Evolutionary conservation across 2,329 filamentous ascomycete genomes (phyloP), one percentile per base, ranked within the genome.

Genomic region (Penicillium sp.): DNA sequence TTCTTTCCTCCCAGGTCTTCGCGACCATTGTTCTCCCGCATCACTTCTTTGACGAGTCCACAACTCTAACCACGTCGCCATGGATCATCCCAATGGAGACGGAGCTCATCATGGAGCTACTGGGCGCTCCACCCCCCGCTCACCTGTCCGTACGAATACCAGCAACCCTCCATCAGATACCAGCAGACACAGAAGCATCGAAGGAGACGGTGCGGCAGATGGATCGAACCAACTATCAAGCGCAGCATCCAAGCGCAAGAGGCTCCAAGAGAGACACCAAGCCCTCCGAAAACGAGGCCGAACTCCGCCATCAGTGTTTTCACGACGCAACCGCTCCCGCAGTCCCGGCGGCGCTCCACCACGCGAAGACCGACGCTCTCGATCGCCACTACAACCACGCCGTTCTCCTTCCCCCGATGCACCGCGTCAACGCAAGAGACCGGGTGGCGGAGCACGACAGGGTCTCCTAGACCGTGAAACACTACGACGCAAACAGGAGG

Each of bases 401-500:
- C 68, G 70, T 39, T 72, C 72, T 6, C 70, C 69, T n/a, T 66
- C 69, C 6, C 62, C 68, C 6, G 67, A 70, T 37, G 61, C 61
- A 29, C 54, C 67, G 15, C 69, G 71, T 40, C 70, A 69, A 53
- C 67, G 72, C 29, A 75, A 75, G 60, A 64, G 73, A 32, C 73
- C 73, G 2, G 73, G 73, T 39, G 72, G 71, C 40, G 71, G 71
- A 32, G 67, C 73, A 6, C 68, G 73, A 6, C 64, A 71, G 49
- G 69, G 68, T 0, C 57, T 66, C 2, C 62, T 64, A 10, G 66
- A 71, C 22, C 61, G 64, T 17, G 69, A 70, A 55, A 68, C 65
- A 19, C 56, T 71, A 44, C 69, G 68, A 45, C 71, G 64, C 48
- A 64, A 65, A 58, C 72, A 69, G 57, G 71, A 72, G 53, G 71